Conservation (phyloP, 2,329 filamentous ascomycete species). For the Fusarium tuaranense region DNA sequence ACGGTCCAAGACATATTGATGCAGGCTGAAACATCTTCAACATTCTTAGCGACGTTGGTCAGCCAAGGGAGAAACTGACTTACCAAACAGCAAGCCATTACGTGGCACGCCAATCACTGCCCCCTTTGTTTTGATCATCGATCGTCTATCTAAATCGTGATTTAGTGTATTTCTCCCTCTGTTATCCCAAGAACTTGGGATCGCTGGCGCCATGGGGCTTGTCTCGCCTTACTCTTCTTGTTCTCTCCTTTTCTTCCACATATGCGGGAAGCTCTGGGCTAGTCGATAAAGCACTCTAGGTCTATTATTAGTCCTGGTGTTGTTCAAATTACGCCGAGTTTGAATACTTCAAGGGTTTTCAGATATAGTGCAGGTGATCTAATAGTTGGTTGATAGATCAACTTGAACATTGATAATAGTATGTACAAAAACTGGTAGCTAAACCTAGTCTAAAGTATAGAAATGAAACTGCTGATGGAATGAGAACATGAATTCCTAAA, state of each 20-base stretch:
- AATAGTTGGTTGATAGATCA: neutral
- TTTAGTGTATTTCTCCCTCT: neutral
- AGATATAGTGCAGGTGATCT: neutral
- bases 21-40: neutral
- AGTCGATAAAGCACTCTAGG: neutral
- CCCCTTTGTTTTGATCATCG: neutral
- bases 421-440: neutral
- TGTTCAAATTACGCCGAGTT: too few relatives aligned
- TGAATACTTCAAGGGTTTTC: too few relatives aligned
- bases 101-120: neutral
- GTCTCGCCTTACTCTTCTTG: neutral
- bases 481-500: neutral
- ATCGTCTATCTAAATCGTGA: neutral
- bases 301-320: neutral
- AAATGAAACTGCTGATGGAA: neutral
- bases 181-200: neutral
- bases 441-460: neutral
- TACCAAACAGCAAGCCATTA: neutral
- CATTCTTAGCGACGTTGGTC: neutral
- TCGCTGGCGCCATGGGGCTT: neutral
- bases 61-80: neutral
- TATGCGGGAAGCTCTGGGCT: neutral
- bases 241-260: neutral
- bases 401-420: neutral
- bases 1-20: neutral